Percentiles rank a stretch among this genome's conserved stretches.
Evolutionary conservation across 2,329 filamentous ascomycete genomes (phyloP).

Genomic region (Penicillium sp.): DNA sequence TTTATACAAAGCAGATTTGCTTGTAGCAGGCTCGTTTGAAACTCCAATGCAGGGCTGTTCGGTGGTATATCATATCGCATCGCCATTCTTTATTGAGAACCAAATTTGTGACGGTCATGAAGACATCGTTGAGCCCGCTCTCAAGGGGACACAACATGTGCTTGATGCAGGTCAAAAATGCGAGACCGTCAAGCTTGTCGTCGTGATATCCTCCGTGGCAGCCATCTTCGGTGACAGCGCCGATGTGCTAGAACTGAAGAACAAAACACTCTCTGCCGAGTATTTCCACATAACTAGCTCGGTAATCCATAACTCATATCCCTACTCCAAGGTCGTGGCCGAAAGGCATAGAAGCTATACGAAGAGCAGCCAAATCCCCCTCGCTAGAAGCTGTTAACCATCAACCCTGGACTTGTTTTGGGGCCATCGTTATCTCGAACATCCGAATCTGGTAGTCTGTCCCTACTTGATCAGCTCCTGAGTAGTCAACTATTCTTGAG

Average conservation of each 20-base stretch:
- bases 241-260: constrained; percentile 31
- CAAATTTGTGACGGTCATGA: constrained; percentile 35
- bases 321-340: constrained; percentile 37
- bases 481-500: constrained; percentile 34
- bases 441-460: constrained; percentile 37
- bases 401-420: constrained; percentile 36
- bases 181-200: constrained; percentile 33
- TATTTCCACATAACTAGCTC: constrained; percentile 37
- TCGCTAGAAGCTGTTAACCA: constrained; percentile 36
- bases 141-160: constrained; percentile 35
- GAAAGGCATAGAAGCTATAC: constrained; percentile 37
- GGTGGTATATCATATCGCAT: constrained; percentile 45
- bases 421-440: constrained; percentile 29
- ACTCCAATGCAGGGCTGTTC: constrained; percentile 37
- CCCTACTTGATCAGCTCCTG: constrained; percentile 35
- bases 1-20: constrained; percentile 41
- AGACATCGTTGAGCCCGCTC: constrained; percentile 37
- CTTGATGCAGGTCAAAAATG: constrained; percentile 33
- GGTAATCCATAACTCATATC: constrained; percentile 35
- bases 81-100: constrained; percentile 40
- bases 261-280: constrained; percentile 27
- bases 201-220: constrained; percentile 38
- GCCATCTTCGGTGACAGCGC: constrained; percentile 36
- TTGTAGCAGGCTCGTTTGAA: constrained; percentile 37
- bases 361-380: constrained; percentile 20